A percentile compares a stretch with the other conserved stretches of the same genome.
These are phyloP conservation scores for Xylaria bambusicola DNA, from an alignment of 495 filamentous ascomycete species.

Conservation along the genomic window DNA sequence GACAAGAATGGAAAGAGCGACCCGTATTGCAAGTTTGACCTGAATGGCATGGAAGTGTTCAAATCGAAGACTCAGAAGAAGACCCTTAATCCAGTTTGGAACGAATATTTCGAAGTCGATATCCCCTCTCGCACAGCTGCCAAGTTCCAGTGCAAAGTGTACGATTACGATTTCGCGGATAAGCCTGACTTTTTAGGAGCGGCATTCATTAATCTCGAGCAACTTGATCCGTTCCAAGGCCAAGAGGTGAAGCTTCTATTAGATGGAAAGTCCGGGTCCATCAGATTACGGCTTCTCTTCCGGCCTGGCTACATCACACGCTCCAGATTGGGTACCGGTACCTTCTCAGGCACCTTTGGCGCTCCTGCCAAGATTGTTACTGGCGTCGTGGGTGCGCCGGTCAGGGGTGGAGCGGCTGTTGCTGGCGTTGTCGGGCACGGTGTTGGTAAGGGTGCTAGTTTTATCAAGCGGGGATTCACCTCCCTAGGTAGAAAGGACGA, in stretches of 20 bases:
- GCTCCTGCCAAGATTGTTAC: slow-evolving; percentile 88
- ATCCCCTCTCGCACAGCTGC: slow-evolving; percentile 81
- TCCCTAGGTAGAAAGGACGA: slow-evolving; percentile 66
- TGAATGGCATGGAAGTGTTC: slow-evolving; percentile 82
- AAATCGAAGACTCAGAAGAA: slow-evolving; percentile 97
- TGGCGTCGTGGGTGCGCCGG: slow-evolving; percentile 74
- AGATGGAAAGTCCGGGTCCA: slow-evolving; percentile 84
- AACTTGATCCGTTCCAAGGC: slow-evolving; percentile 80
- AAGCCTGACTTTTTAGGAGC: slow-evolving; percentile 84
- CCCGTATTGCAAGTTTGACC: slow-evolving; percentile 91
- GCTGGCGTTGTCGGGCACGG: slow-evolving; percentile 70
- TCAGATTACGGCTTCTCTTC: slow-evolving; percentile 88
- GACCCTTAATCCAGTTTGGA: slow-evolving; percentile 92
- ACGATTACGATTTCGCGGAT: slow-evolving; percentile 94
- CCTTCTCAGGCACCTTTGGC: slow-evolving; percentile 90
- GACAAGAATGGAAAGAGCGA: slow-evolving; percentile 97
- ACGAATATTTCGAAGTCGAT: slow-evolving; percentile 86
- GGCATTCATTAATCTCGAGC: slow-evolving; percentile 73
- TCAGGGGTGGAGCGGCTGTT: slow-evolving; percentile 84
- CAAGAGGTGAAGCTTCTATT: slow-evolving; percentile 72
- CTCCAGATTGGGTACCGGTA: slow-evolving; percentile 84
- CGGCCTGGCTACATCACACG: slow-evolving; percentile 89
- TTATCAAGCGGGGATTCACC: slow-evolving; percentile 81
- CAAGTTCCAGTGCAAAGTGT: slow-evolving; percentile 81
- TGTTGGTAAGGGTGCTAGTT: slow-evolving; percentile 84